phyloP scores from a whole-genome alignment of 106 monocot species.

The Posidonia australis region DNA sequence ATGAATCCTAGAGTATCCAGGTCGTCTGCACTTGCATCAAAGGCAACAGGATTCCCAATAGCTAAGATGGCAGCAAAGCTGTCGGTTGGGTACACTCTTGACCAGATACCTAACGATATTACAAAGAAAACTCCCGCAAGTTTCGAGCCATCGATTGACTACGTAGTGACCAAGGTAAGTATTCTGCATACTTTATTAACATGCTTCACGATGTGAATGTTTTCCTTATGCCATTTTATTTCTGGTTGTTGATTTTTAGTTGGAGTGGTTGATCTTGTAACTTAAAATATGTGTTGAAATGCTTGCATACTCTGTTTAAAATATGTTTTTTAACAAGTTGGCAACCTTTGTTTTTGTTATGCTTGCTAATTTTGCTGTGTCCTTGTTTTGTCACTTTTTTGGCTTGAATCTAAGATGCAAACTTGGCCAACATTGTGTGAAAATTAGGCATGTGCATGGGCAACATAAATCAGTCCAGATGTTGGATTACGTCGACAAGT shows the following conservation, averaged over 20 bases:
- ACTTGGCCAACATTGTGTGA: too few species aligned
- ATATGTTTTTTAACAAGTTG: too few species aligned
- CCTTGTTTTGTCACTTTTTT: too few species aligned
- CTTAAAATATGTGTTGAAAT: too few species aligned
- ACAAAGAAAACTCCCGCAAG: conserved; percentile 99
- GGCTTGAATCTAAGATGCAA: too few species aligned
- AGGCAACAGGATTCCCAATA: conserved; percentile 96
- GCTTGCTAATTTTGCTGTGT: too few species aligned
- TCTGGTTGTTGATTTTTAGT: neutral
- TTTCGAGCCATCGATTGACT: conserved; percentile 96
- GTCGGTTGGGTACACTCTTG: conserved; percentile 88
- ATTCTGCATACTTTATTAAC: neutral
- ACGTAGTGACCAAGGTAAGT: conserved; percentile 89
- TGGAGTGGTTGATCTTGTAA: neutral
- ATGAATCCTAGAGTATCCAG: conserved; percentile 98
- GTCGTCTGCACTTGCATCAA: conserved; percentile 87
- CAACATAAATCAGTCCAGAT: too few species aligned
- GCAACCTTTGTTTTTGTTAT: too few species aligned
- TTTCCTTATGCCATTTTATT: neutral
- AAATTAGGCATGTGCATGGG: too few species aligned
- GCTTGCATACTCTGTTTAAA: too few species aligned
- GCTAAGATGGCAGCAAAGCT: conserved; percentile 97
- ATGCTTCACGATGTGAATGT: neutral
- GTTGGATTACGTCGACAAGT: too few species aligned
- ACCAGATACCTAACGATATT: conserved; percentile 98